Conservation (phyloP, 1,139 yeast genomes). For the Suhomyces guaymorum region DNA sequence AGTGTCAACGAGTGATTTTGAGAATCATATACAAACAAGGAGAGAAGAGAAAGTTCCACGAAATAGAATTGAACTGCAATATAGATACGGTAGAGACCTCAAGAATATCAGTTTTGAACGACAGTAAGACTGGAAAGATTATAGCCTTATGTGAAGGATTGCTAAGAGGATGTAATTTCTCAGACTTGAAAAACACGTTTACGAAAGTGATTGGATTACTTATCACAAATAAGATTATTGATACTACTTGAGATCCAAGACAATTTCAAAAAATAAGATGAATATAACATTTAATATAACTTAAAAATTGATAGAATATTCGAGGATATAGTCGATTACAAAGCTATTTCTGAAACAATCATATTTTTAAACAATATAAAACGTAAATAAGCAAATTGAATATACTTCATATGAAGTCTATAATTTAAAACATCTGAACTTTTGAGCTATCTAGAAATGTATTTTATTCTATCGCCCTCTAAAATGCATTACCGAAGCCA, state of each 20-base stretch:
- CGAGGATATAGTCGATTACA: too few species aligned
- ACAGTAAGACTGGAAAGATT: slow-evolving; percentile 1
- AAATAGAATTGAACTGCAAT: slow-evolving; percentile 24
- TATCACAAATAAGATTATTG: slow-evolving; percentile 11
- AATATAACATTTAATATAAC: too few species aligned
- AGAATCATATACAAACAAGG: slow-evolving; percentile 3
- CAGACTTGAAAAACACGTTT: slow-evolving; percentile 21
- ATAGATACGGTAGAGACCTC: slow-evolving; percentile 19
- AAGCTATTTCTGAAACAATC: too few species aligned
- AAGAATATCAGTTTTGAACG: slow-evolving; percentile 9
- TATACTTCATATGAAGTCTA: slow-evolving; percentile 7
- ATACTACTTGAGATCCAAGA: not conserved
- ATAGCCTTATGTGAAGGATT: slow-evolving; percentile 18
- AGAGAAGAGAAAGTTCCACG: slow-evolving; percentile 7
- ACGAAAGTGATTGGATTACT: slow-evolving; percentile 18
- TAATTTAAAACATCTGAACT: slow-evolving; percentile 6
- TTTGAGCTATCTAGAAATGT: too few species aligned
- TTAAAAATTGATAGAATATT: too few species aligned
- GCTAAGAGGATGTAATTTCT: slow-evolving; percentile 19
- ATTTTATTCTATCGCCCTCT: slow-evolving; percentile 11
- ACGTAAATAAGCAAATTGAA: slow-evolving; percentile 7
- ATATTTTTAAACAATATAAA: slow-evolving; percentile 10
- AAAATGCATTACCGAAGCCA: slow-evolving; percentile 63
- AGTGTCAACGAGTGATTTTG: slow-evolving; percentile 25
- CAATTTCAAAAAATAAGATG: too few species aligned